Conservation (phyloP, 176 grass and related monocot species). For the Aegilops longissima region DNA sequence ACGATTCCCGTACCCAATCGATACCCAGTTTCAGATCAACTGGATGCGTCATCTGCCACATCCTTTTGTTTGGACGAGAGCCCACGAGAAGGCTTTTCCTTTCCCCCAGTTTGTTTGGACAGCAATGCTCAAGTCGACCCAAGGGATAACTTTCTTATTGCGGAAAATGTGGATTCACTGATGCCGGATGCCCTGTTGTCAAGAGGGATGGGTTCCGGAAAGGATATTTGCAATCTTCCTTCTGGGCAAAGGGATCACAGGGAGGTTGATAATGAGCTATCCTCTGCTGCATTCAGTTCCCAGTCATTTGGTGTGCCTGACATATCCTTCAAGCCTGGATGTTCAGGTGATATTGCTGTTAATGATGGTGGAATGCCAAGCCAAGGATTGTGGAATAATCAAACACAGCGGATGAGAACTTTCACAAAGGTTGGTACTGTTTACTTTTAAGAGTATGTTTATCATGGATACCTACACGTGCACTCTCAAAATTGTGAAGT, state of each 20-base stretch:
- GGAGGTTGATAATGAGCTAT: constrained; percentile 85
- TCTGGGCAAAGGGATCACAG: constrained; percentile 68
- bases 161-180: constrained; percentile 62
- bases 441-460: constrained; percentile 10
- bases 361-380: constrained; percentile 67
- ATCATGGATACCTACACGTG: background rate
- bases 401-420: constrained; percentile 86
- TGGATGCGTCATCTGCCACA: constrained; percentile 93
- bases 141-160: constrained; percentile 71
- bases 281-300: constrained; percentile 92
- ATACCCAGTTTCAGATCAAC: constrained; percentile 67
- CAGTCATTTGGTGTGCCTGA: constrained; percentile 88
- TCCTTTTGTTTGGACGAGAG: constrained; percentile 95
- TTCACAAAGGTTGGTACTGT: constrained; percentile 83
- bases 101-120: constrained; percentile 77
- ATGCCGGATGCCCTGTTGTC: constrained; percentile 85
- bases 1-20: constrained; percentile 41
- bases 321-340: constrained; percentile 84
- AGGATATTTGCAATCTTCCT: constrained; percentile 70
- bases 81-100: constrained; percentile 68
- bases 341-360: constrained; percentile 79
- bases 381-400: constrained; percentile 80
- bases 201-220: constrained; percentile 74
- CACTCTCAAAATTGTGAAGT: background rate
- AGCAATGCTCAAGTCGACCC: constrained; percentile 77